phyloP scores from a whole-genome alignment of 2,329 filamentous ascomycete genomes.

The Aspergillus amoenus region DNA sequence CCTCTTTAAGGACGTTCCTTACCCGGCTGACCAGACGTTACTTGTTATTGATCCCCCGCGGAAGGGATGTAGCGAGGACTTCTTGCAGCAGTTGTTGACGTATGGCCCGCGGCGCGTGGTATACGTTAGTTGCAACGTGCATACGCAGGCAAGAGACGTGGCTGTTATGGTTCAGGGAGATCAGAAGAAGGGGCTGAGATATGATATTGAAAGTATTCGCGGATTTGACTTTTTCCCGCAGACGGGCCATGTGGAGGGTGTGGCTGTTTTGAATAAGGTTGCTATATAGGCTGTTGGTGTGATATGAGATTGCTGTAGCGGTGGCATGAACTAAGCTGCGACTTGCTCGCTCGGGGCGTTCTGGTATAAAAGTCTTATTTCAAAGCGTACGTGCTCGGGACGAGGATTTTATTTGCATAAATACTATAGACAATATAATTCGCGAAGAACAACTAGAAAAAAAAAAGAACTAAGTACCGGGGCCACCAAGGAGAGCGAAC shows the following conservation, averaged over 20 bases:
- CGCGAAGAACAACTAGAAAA: conserved; percentile 14
- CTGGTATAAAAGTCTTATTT: background rate
- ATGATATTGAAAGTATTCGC: conserved; percentile 84
- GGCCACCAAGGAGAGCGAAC: conserved; percentile 90
- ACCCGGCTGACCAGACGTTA: conserved; percentile 76
- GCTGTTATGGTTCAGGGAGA: conserved; percentile 77
- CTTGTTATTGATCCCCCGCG: conserved; percentile 97
- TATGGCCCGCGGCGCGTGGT: conserved; percentile 79
- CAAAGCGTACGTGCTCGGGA: background rate
- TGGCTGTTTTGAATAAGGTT: conserved; percentile 56
- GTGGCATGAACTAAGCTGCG: background rate
- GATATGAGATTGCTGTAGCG: background rate
- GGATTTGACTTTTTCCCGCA: conserved; percentile 99
- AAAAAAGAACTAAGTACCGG: conserved; percentile 56
- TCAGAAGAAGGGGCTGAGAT: conserved; percentile 48
- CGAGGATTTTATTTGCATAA: conserved; percentile 11
- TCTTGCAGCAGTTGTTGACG: conserved; percentile 74
- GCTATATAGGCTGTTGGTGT: background rate
- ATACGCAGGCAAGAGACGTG: conserved; percentile 92
- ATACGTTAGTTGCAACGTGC: conserved; percentile 97
- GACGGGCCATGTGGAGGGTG: conserved; percentile 66
- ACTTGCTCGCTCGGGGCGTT: background rate
- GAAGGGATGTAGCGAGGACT: conserved; percentile 87
- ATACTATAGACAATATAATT: conserved; percentile 32
- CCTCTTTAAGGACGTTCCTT: conserved; percentile 75